Base-by-base conservation (phyloP, 768 basidiomycete genomes). In the Boletales sp. region DNA sequence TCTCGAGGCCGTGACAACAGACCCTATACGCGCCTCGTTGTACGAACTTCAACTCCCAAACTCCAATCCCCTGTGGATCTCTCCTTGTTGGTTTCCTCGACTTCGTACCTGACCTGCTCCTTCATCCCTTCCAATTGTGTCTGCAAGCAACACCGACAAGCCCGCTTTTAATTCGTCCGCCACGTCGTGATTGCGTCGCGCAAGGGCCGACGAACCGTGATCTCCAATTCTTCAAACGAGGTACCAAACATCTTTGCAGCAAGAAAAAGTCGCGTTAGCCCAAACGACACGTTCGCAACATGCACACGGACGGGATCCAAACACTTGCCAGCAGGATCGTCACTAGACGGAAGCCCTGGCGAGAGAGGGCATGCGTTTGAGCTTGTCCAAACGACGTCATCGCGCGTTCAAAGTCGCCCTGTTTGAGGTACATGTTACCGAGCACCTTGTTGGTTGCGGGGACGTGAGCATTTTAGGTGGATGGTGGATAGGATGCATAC, bases 191-290 rank as follows among this genome's bases (percentile, higher is more conserved):
- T 11, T 9, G 36, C 28, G 12, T 46, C 46, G 2, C 46, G 30
- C 14, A 53, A 18, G 25, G 48, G 51, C 3, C 34, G 34, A 11
- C 38, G 43, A 36, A 53, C 43, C 2, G 28, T 31, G 21, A 53
- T 40, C 5, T 51, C 52, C 14, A 51, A 38, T 17, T 53, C 52
- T 36, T 53, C 52, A 37, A 53, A 53, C 6, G 32, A 44, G 12
- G 39, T 4, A 3, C 52, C 49, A 41, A 51, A 53, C 12, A 53
- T 36, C 46, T 46, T 41, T 28, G 10, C n/a, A 21, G 21, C 11
- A 40, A 40, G 37, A 9, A 21, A 21, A 15, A 13, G 25, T 28
- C 7, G 25, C 25, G 6, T 28, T 28, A 28, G 25, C 25, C 25
- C 25, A 28, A 28, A 28, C 25, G 25, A 6, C 25, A 28, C 25